These are phyloP conservation scores for Kuraishia capsulata DNA, from an alignment of 805 yeast genomes.

Conservation along the genomic window DNA sequence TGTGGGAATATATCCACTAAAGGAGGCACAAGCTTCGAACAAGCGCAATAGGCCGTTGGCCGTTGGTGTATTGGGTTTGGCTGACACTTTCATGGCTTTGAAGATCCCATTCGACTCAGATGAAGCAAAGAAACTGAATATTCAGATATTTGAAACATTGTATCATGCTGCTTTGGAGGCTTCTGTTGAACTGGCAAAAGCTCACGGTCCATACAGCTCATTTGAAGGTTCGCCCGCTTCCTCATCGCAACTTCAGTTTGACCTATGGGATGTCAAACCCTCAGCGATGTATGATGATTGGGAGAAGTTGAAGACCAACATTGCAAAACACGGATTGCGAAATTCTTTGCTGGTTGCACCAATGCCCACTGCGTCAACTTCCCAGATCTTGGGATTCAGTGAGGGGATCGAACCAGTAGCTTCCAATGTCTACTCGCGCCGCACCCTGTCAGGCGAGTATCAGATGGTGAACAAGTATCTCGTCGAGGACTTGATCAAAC, in stretches of 20 bases:
- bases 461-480: conserved; percentile 87
- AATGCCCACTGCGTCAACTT: conserved; percentile 98
- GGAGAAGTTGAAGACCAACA: conserved; percentile 55
- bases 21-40: conserved; percentile 67
- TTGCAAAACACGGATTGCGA: conserved; percentile 62
- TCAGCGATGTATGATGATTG: conserved; percentile 75
- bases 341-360: conserved; percentile 88
- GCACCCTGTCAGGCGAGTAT: conserved; percentile 90
- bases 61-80: conserved; percentile 96
- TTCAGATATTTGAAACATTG: conserved; percentile 88
- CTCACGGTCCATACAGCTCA: conserved; percentile 60
- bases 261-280: conserved; percentile 78
- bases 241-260: conserved; percentile 75
- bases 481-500: conserved; percentile 68
- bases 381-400: conserved; percentile 87
- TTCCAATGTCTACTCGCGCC: conserved; percentile 82
- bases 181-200: conserved; percentile 70
- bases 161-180: conserved; percentile 91
- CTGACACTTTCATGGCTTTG: conserved; percentile 75
- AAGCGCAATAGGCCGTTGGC: conserved; percentile 87
- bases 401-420: conserved; percentile 97
- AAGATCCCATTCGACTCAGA: conserved; percentile 81
- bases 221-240: conserved; percentile 89
- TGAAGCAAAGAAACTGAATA: conserved; percentile 67
- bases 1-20: conserved; percentile 76